Percentiles rank a stretch among this genome's conserved stretches.
Evolutionary conservation across 495 filamentous ascomycete species (phyloP).

Genomic region (Penicillium salamii): DNA sequence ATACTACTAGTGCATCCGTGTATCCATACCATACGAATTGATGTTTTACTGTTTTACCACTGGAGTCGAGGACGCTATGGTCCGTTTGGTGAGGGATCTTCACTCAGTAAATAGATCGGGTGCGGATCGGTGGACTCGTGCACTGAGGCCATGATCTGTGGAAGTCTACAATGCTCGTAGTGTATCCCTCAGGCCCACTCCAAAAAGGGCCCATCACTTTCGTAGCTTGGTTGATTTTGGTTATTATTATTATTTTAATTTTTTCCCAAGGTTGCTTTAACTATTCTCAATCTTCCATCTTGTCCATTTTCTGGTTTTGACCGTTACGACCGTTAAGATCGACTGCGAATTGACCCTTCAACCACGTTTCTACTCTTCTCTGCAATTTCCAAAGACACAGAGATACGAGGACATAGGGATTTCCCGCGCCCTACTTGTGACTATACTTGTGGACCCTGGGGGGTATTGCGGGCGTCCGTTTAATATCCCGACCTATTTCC

Average conservation of each 20-base stretch:
- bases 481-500: constrained; percentile 30
- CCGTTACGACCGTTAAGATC: constrained; percentile 22
- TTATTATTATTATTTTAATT: no score
- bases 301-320: constrained; percentile 5
- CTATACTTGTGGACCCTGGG: constrained; percentile 25
- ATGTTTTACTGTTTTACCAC: constrained; percentile 5
- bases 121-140: constrained; percentile 7
- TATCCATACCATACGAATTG: constrained; percentile 1
- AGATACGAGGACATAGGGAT: no score
- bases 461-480: constrained; percentile 18
- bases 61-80: constrained; percentile 3
- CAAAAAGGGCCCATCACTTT: background rate
- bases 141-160: constrained; percentile 1
- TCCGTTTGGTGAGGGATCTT: constrained; percentile 7
- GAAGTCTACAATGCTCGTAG: background rate
- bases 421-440: constrained; percentile 8
- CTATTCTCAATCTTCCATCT: background rate
- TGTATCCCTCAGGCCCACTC: background rate
- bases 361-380: background rate
- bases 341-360: background rate
- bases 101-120: constrained; percentile 7
- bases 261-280: no score
- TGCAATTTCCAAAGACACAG: no score
- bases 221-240: background rate
- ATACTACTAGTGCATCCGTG: background rate